These are phyloP conservation scores for Fraxinus ornus DNA, from an alignment of 305 asterid genomes.

Conservation along the genomic window DNA sequence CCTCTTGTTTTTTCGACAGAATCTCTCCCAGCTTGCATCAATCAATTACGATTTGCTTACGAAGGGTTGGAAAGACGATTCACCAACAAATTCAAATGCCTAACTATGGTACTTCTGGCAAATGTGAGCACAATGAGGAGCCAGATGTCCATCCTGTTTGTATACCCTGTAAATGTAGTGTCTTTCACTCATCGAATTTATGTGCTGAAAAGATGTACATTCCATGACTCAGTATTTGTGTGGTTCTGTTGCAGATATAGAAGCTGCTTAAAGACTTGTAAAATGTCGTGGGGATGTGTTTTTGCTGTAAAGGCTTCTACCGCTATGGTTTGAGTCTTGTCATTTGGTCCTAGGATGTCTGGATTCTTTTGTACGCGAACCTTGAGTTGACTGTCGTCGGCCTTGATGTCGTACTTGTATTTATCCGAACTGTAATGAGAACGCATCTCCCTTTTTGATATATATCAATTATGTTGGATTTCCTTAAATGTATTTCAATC, in stretches of 20 bases:
- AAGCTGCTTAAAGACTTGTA: conserved; percentile 27
- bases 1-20: conserved; percentile 40
- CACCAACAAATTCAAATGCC: conserved; percentile 50
- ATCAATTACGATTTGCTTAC: conserved; percentile 89
- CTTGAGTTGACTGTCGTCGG: conserved; percentile 1
- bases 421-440: neutral
- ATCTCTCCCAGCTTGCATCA: conserved; percentile 93
- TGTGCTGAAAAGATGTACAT: neutral
- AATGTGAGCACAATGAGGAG: neutral
- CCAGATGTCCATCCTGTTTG: conserved; percentile 1
- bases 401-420: neutral
- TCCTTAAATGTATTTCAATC: neutral
- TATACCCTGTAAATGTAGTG: conserved; percentile 40
- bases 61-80: conserved; percentile 86
- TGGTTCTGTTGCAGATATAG: conserved; percentile 36
- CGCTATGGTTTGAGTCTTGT: conserved; percentile 13
- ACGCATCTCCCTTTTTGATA: neutral
- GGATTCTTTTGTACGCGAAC: neutral
- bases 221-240: neutral
- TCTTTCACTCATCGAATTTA: conserved; percentile 1
- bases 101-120: conserved; percentile 12
- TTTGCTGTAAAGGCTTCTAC: conserved; percentile 9
- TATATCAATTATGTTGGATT: neutral
- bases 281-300: conserved; percentile 16
- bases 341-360: conserved; percentile 3